These are phyloP conservation scores for Penicillium freii DNA, from an alignment of 2,329 filamentous ascomycete species.

Conservation along the genomic window DNA sequence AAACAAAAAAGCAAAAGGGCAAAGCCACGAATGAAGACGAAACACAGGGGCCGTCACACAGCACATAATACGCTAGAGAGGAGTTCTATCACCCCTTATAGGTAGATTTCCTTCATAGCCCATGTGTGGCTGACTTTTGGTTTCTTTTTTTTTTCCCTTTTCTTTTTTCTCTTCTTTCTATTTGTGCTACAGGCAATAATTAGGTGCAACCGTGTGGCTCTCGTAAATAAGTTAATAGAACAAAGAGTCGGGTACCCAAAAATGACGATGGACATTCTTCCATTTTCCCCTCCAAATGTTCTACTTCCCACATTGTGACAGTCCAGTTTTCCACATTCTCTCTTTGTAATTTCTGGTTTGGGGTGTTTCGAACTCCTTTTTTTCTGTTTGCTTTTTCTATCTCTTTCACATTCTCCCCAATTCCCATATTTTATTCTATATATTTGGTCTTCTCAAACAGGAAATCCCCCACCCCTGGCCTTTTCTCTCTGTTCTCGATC, in stretches of 20 bases:
- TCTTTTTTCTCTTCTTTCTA: neutral
- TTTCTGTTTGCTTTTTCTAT: neutral
- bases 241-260: slow-evolving; percentile 11
- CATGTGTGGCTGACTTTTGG: neutral
- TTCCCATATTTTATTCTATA: neutral
- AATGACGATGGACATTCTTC: slow-evolving; percentile 6
- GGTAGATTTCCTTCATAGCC: neutral
- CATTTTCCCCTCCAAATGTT: neutral
- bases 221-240: neutral
- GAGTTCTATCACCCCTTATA: neutral
- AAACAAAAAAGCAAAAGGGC: slow-evolving; percentile 5
- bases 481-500: neutral
- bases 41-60: slow-evolving; percentile 13
- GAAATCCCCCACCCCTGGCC: slow-evolving; percentile 1
- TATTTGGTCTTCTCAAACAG: slow-evolving; percentile 5
- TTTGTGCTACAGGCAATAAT: neutral
- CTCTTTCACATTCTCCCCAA: neutral
- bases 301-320: slow-evolving; percentile 10
- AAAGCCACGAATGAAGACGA: slow-evolving; percentile 16
- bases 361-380: neutral
- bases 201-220: neutral
- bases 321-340: slow-evolving; percentile 6
- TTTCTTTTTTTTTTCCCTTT: neutral
- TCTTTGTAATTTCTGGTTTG: slow-evolving; percentile 5
- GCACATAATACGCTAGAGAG: neutral